Percentiles rank a stretch among this genome's conserved stretches.
phyloP scores from a whole-genome alignment of 495 filamentous ascomycete genomes.

The Tuber calosporum region DNA sequence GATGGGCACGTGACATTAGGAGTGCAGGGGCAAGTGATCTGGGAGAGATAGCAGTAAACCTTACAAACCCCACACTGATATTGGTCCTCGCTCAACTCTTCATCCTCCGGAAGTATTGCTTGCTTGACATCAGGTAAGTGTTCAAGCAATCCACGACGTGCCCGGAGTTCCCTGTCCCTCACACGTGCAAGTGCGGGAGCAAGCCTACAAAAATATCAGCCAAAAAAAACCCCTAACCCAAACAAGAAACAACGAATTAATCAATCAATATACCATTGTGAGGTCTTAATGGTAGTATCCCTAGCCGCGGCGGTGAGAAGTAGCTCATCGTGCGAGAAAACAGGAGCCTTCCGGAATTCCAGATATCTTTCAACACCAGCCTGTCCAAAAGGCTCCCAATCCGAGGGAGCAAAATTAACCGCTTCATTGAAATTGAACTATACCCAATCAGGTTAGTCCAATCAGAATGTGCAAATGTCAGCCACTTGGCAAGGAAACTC shows the following conservation, averaged over 20 bases:
- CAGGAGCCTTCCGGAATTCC: constrained; percentile 81
- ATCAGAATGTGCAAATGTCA: constrained; percentile 38
- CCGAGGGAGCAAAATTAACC: constrained; percentile 93
- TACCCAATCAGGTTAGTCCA: constrained; percentile 16
- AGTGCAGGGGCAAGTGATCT: constrained; percentile 62
- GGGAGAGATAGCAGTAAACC: constrained; percentile 80
- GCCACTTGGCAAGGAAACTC: constrained; percentile 30
- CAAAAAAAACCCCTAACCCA: neutral
- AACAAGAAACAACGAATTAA: neutral
- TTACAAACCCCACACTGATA: constrained; percentile 91
- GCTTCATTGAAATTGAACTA: constrained; percentile 97
- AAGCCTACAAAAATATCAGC: constrained; percentile 46
- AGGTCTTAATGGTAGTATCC: constrained; percentile 80
- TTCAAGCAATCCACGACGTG: constrained; percentile 59
- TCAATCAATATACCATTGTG: constrained; percentile 58
- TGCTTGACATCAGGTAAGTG: constrained; percentile 54
- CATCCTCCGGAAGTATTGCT: constrained; percentile 51
- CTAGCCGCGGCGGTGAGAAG: constrained; percentile 72
- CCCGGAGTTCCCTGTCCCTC: constrained; percentile 60
- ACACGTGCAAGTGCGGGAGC: constrained; percentile 77
- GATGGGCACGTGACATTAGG: constrained; percentile 39
- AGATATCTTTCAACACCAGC: constrained; percentile 78
- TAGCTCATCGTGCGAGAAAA: constrained; percentile 97
- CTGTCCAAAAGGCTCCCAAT: constrained; percentile 93
- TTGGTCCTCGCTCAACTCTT: constrained; percentile 77